These are phyloP conservation scores for Amanita fuliginea DNA, from an alignment of 768 basidiomycete species.

Conservation along the genomic window DNA sequence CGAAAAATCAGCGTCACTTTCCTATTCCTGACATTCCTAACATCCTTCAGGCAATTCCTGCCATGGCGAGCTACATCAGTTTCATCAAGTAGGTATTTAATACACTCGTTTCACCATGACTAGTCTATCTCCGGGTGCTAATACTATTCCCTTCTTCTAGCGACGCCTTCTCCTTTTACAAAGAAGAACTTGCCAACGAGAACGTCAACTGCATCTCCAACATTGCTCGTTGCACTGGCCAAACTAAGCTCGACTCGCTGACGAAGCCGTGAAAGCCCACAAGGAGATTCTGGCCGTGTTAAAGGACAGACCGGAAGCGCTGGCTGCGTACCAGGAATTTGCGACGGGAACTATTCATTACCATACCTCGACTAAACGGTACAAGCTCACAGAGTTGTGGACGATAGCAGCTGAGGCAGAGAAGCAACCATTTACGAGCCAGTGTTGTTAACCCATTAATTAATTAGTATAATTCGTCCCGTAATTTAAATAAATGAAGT, in stretches of 20 bases:
- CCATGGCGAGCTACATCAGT: background rate
- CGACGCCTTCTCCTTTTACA: constrained; percentile 6
- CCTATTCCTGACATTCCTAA: no score
- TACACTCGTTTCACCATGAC: no score
- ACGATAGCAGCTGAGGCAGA: background rate
- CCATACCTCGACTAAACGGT: constrained; percentile 1
- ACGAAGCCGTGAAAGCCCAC: background rate
- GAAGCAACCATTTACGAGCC: no score
- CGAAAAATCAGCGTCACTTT: no score
- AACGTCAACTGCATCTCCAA: constrained; percentile 4
- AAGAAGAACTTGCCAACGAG: constrained; percentile 1
- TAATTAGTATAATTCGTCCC: no score
- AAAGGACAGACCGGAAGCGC: background rate
- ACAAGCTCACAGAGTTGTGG: constrained; percentile 1
- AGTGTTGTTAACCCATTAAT: no score
- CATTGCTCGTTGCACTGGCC: background rate
- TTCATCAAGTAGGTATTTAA: constrained; percentile 4
- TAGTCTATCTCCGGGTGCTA: no score
- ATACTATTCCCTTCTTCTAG: no score
- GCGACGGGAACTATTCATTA: background rate
- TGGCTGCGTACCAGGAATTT: background rate
- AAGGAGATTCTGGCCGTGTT: constrained; percentile 1
- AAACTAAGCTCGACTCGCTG: background rate
- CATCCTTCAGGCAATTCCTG: background rate
- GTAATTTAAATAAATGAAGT: no score